Conservation (phyloP, 306 rosid genomes). For the Styphnolobium japonicum region DNA sequence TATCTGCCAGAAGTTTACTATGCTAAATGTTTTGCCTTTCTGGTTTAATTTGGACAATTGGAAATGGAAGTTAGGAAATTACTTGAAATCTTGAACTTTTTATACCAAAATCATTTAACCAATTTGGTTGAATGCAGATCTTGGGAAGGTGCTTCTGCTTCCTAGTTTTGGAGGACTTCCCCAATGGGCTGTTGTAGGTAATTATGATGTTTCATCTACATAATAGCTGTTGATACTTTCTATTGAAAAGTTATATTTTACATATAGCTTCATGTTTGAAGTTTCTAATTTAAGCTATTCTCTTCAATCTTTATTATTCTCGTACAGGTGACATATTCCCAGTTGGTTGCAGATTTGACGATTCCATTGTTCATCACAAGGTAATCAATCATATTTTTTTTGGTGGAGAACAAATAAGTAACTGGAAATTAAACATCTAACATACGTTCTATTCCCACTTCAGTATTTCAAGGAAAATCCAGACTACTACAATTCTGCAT, state of each 20-base stretch:
- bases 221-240: not conserved
- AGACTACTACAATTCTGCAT: conserved; percentile 47
- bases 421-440: not conserved
- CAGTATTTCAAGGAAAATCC: conserved; percentile 70
- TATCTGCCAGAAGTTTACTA: not conserved
- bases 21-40: not conserved
- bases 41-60: not conserved
- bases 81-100: not conserved
- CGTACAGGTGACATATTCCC: conserved; percentile 74
- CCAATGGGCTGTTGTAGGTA: conserved; percentile 90
- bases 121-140: conserved; percentile 45
- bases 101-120: not conserved
- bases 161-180: conserved; percentile 88
- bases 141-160: conserved; percentile 82
- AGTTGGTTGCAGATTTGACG: conserved; percentile 77
- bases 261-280: not conserved
- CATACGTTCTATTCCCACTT: not conserved
- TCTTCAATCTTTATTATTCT: not conserved
- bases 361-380: conserved; percentile 74
- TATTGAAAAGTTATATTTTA: not conserved
- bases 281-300: not conserved
- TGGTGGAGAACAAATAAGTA: not conserved
- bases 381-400: conserved; percentile 27
- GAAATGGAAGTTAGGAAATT: not conserved
- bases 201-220: not conserved